Percentiles rank a stretch among this genome's conserved stretches.
phyloP scores from a whole-genome alignment of 169 alveolate species.

The Plasmodium adleri region DNA sequence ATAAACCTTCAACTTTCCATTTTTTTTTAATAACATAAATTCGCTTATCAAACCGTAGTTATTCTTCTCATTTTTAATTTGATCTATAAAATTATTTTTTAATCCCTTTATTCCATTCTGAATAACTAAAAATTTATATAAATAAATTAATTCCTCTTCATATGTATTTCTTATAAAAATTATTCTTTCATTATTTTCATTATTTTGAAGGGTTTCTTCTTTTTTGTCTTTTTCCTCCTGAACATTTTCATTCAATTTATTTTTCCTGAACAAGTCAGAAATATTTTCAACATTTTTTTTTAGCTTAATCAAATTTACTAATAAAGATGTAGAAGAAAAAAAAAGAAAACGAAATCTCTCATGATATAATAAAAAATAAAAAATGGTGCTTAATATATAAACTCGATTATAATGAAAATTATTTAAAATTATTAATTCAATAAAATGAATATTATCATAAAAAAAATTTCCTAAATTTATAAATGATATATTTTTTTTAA shows the following conservation, averaged over 20 bases:
- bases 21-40: constrained; percentile 21
- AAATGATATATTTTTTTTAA: constrained; percentile 15
- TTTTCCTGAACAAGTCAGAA: constrained; percentile 17
- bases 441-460: constrained; percentile 43
- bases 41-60: constrained; percentile 40
- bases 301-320: constrained; percentile 51
- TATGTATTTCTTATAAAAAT: background rate
- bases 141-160: constrained; percentile 26
- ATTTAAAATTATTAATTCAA: constrained; percentile 28
- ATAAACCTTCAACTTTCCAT: constrained; percentile 25
- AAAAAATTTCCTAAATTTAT: constrained; percentile 23
- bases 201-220: background rate
- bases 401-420: constrained; percentile 42
- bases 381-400: constrained; percentile 33
- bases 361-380: constrained; percentile 51
- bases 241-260: constrained; percentile 25
- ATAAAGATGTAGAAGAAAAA: constrained; percentile 2
- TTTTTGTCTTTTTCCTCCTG: background rate
- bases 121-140: constrained; percentile 33
- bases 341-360: constrained; percentile 27
- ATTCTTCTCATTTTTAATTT: background rate
- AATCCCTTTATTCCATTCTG: background rate
- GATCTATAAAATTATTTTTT: background rate
- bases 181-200: constrained; percentile 1
- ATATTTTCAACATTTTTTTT: constrained; percentile 32